phyloP scores from a whole-genome alignment of 2,329 filamentous ascomycete species.

The Graphilbum sp. region DNA sequence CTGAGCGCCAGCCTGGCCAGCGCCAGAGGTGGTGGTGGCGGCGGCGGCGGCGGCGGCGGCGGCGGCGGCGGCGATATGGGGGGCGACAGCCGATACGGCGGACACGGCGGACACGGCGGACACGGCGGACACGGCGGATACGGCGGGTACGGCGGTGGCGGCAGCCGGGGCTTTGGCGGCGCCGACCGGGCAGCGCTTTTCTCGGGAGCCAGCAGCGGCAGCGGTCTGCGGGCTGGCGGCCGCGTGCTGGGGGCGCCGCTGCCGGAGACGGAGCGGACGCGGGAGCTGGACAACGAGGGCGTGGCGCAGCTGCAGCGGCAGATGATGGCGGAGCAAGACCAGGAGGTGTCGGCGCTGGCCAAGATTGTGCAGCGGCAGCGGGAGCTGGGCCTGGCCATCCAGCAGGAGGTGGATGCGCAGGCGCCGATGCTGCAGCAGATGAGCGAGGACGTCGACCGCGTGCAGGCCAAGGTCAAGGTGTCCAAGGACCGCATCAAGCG shows the following conservation, averaged over 20 bases:
- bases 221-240: conserved; percentile 23
- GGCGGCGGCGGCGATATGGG: conserved; percentile 25
- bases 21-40: conserved; percentile 17
- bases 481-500: conserved; percentile 58
- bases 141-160: too few species aligned
- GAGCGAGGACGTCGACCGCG: conserved; percentile 48
- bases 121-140: conserved; percentile 28
- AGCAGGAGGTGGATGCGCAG: conserved; percentile 56
- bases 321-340: conserved; percentile 60
- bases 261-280: conserved; percentile 58
- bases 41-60: conserved; percentile 19
- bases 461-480: conserved; percentile 53
- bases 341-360: conserved; percentile 51
- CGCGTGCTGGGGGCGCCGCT: conserved; percentile 57
- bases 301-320: conserved; percentile 58
- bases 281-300: conserved; percentile 61
- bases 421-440: conserved; percentile 52
- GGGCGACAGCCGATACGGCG: too few species aligned
- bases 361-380: conserved; percentile 56
- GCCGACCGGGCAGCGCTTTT: conserved; percentile 34
- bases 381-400: conserved; percentile 63
- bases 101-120: conserved; percentile 16
- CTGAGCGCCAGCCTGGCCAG: conserved; percentile 40
- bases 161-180: background rate
- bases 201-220: conserved; percentile 14